phyloP scores from a whole-genome alignment of 805 yeast species.

The Kodamaea hsintzibuensis region DNA sequence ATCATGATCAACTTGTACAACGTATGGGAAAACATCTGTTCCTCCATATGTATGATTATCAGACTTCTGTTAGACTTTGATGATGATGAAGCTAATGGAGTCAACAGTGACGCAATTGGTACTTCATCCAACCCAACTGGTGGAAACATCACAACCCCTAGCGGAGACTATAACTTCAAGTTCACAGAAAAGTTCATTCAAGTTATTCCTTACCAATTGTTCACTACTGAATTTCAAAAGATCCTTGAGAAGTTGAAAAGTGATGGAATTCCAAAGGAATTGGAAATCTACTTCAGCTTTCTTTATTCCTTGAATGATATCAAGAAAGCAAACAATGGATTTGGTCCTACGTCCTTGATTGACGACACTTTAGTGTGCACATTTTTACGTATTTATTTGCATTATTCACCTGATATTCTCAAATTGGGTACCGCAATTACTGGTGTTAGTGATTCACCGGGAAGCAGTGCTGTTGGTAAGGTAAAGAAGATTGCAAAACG shows the following conservation, averaged over 20 bases:
- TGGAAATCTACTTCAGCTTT: constrained; percentile 42
- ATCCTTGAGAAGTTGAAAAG: constrained; percentile 24
- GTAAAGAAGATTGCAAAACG: constrained; percentile 40
- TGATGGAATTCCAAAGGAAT: constrained; percentile 37
- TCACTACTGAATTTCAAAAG: constrained; percentile 38
- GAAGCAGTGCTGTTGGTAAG: constrained; percentile 21
- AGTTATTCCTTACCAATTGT: constrained; percentile 44
- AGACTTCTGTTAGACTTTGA: constrained; percentile 46
- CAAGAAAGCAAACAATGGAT: constrained; percentile 74
- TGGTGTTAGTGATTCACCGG: constrained; percentile 26
- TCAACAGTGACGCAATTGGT: neutral
- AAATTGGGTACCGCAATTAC: neutral
- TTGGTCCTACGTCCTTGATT: constrained; percentile 71
- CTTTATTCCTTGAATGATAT: constrained; percentile 57
- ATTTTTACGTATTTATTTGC: constrained; percentile 50
- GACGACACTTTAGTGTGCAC: constrained; percentile 72
- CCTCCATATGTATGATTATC: constrained; percentile 51
- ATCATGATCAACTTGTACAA: constrained; percentile 67
- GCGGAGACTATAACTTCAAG: constrained; percentile 15
- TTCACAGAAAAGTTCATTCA: constrained; percentile 56
- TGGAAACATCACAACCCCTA: neutral
- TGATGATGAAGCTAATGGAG: constrained; percentile 14
- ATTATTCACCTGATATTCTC: constrained; percentile 14
- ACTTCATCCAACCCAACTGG: neutral
- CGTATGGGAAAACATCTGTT: constrained; percentile 67